Evolutionary conservation across 2,329 filamentous ascomycete species (phyloP), one percentile per base, ranked within the genome.

Genomic region (Diaporthe sp.): DNA sequence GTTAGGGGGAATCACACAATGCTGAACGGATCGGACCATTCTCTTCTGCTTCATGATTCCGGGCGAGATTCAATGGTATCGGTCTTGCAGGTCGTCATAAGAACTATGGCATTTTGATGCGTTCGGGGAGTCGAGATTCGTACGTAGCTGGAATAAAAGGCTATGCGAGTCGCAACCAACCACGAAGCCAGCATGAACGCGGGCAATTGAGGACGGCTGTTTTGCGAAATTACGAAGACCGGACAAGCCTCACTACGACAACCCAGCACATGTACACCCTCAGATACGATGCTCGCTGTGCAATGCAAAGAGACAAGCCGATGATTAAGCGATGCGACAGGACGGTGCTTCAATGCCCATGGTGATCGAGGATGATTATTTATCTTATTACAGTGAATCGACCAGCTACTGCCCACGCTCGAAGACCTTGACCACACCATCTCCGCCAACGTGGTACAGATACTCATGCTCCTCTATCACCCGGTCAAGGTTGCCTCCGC

Each of bases 371-470:
- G 77, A 74, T 28, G 60, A 57, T 66, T 74, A 71, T 28, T n/a
- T 54, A 9, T 30, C 76, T 57, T 68, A 38, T 38, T 83, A 10
- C 12, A 15, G n/a, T 50, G 54, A 68, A 6, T 28, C 25, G 13
- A 22, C 28, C 38, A 25, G 22, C 30, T 58, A 89, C 81, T 92
- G 91, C 8, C 96, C 95, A 81, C 95, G 90, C 81, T 95, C 94
- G 87, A 98, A 98, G 10, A 98, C 94, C 80, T 88, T 93, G 33
- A 95, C 94, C 30, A 90, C 89, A 1, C 95, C 95, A 85, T 98
- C 95, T 13, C 91, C 91, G 71, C 91, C 90, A 40, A 98, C 91
- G 80, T 94, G 91, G 85, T 97, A 98, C 81, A 98, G 80, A 80
- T 94, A 89, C 84, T 98, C 96, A 76, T 87, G 91, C 78, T 94